These are phyloP conservation scores for Podospora anserina DNA, from an alignment of 495 filamentous ascomycete species.

Conservation along the genomic window DNA sequence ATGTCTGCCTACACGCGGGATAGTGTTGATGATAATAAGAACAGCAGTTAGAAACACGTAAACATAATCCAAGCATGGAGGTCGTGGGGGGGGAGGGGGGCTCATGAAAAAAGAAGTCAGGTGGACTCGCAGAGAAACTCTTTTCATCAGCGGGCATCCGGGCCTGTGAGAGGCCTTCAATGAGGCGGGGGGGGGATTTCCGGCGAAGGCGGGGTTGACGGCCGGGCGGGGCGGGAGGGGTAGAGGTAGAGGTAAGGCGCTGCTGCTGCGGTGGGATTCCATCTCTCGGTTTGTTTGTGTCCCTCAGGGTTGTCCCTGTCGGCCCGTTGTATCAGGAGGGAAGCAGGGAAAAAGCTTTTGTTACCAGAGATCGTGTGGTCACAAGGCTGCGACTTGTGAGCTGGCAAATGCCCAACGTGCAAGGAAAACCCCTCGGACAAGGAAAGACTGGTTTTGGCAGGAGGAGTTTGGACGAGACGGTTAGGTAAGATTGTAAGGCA, in stretches of 20 bases:
- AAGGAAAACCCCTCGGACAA: background rate
- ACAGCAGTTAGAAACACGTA: background rate
- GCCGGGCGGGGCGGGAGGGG: background rate
- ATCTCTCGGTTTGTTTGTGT: too few species aligned
- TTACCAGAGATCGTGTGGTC: background rate
- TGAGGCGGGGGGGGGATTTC: background rate
- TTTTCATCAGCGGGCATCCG: background rate
- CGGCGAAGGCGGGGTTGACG: background rate
- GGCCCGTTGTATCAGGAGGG: background rate
- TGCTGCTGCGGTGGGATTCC: too few species aligned
- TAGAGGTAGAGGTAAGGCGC: too few species aligned
- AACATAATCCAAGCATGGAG: background rate
- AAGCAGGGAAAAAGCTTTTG: background rate
- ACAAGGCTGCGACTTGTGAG: background rate
- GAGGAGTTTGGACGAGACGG: background rate
- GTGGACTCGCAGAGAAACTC: background rate
- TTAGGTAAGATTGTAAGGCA: background rate
- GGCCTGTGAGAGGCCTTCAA: background rate
- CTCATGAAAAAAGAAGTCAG: background rate
- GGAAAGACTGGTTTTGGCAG: background rate
- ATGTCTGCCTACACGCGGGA: background rate
- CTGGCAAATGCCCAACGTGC: background rate
- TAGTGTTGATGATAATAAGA: background rate
- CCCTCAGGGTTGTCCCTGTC: background rate
- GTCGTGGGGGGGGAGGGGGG: background rate